Evolutionary conservation across 2,329 filamentous ascomycete species (phyloP).

Genomic region (Colletotrichum spaethianum): DNA sequence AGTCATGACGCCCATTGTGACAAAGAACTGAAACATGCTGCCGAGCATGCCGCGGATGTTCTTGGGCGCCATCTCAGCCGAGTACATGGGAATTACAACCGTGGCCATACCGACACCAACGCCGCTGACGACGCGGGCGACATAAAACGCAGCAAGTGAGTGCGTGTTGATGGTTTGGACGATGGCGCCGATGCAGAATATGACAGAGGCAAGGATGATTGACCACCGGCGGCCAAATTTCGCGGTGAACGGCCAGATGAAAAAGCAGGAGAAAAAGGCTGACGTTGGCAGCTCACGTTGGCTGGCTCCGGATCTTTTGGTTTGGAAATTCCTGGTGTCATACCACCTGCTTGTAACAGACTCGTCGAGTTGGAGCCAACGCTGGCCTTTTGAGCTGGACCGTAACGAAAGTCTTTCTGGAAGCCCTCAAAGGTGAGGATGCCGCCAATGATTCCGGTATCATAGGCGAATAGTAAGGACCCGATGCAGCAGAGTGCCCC

Average conservation of each 20-base stretch:
- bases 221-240: slow-evolving; percentile 57
- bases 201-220: slow-evolving; percentile 54
- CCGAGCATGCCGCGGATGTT: slow-evolving; percentile 59
- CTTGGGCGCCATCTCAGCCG: slow-evolving; percentile 62
- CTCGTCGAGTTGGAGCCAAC: slow-evolving; percentile 58
- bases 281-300: neutral
- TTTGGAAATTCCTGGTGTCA: neutral
- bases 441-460: slow-evolving; percentile 60
- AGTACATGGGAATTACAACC: slow-evolving; percentile 62
- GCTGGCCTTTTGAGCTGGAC: slow-evolving; percentile 47
- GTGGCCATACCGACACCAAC: slow-evolving; percentile 56
- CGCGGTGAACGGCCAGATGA: slow-evolving; percentile 59
- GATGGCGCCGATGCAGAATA: slow-evolving; percentile 61
- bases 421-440: slow-evolving; percentile 56
- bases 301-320: neutral
- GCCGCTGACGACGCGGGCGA: slow-evolving; percentile 53
- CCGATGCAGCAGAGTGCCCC: slow-evolving; percentile 55
- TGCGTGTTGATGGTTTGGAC: slow-evolving; percentile 57
- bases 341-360: slow-evolving; percentile 58
- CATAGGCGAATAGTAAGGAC: slow-evolving; percentile 59
- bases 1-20: slow-evolving; percentile 58
- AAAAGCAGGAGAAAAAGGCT: slow-evolving; percentile 61
- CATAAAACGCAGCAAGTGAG: slow-evolving; percentile 55
- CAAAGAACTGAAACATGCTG: slow-evolving; percentile 61
- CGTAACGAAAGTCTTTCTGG: slow-evolving; percentile 55